These are phyloP conservation scores for Medicago lupulina DNA, from an alignment of 306 rosid species.

Conservation along the genomic window DNA sequence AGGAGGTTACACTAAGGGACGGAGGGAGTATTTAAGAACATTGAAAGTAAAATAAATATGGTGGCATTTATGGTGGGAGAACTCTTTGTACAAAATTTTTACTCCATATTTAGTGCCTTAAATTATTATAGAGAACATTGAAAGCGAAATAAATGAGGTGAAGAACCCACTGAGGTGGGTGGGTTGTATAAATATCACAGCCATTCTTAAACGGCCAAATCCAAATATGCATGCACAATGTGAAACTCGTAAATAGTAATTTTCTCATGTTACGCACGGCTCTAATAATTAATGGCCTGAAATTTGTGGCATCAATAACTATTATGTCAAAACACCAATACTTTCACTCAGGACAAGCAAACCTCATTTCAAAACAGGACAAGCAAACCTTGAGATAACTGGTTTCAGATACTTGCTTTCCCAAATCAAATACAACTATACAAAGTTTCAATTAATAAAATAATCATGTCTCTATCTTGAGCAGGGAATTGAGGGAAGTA, in stretches of 20 bases:
- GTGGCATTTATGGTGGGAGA: too few relatives aligned
- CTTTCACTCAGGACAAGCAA: conserved; percentile 24
- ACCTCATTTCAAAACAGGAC: conserved; percentile 3
- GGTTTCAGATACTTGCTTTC: conserved; percentile 35
- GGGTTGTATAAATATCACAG: too few relatives aligned
- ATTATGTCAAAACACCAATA: conserved; percentile 17
- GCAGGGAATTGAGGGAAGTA: conserved; percentile 96
- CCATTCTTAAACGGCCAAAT: too few relatives aligned
- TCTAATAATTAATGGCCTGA: conserved; percentile 22
- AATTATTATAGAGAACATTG: too few relatives aligned
- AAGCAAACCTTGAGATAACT: conserved; percentile 25
- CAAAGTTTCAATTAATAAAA: conserved; percentile 4
- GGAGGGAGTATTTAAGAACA: too few relatives aligned
- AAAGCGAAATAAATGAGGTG: too few relatives aligned
- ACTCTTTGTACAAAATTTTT: too few relatives aligned
- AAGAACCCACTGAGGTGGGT: too few relatives aligned
- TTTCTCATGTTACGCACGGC: neutral
- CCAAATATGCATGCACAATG: neutral
- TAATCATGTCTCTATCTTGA: conserved; percentile 77
- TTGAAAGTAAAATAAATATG: too few relatives aligned
- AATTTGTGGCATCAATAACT: conserved; percentile 28
- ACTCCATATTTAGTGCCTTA: too few relatives aligned
- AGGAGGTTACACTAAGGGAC: too few relatives aligned
- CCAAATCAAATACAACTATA: conserved; percentile 35
- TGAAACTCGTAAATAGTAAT: neutral